Evolutionary conservation across 164 flowering plant genomes (phyloP).

Genomic region (Magnolia kwangsiensis): DNA sequence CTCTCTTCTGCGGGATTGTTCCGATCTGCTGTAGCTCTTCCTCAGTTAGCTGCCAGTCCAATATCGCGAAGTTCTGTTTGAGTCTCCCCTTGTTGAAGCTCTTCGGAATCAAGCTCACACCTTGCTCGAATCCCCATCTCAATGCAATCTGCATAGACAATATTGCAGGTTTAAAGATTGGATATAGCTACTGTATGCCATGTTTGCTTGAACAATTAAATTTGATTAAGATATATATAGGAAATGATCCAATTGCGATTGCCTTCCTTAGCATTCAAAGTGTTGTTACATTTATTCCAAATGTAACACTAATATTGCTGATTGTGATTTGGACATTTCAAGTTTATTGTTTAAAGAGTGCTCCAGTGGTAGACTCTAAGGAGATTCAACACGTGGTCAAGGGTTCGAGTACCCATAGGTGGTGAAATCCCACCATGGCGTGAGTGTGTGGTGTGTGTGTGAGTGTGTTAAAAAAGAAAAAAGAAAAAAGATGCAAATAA

Average conservation of each 20-base stretch:
- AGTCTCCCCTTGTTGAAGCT: slow-evolving; percentile 29
- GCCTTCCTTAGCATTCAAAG: not conserved
- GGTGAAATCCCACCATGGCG: too few species aligned
- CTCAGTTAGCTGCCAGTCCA: slow-evolving; percentile 29
- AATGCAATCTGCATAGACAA: slow-evolving; percentile 20
- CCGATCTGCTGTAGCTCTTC: slow-evolving; percentile 26
- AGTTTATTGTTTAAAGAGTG: not conserved
- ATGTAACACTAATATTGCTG: not conserved
- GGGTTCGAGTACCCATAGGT: too few species aligned
- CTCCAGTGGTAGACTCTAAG: too few species aligned
- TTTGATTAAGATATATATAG: not conserved
- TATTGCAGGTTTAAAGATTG: not conserved
- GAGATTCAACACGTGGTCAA: too few species aligned
- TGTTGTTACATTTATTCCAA: not conserved
- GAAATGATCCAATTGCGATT: not conserved
- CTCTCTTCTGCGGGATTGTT: slow-evolving; percentile 23
- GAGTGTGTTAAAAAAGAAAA: too few species aligned
- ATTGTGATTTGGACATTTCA: not conserved
- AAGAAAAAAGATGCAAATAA: too few species aligned
- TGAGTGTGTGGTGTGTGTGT: too few species aligned
- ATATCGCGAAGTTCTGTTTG: slow-evolving; percentile 26
- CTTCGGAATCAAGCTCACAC: slow-evolving; percentile 27
- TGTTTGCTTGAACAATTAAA: not conserved
- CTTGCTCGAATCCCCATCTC: slow-evolving; percentile 34
- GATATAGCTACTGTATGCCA: not conserved